Conservation (phyloP, 2,329 filamentous ascomycete species). For the Aspergillus jensenii region DNA sequence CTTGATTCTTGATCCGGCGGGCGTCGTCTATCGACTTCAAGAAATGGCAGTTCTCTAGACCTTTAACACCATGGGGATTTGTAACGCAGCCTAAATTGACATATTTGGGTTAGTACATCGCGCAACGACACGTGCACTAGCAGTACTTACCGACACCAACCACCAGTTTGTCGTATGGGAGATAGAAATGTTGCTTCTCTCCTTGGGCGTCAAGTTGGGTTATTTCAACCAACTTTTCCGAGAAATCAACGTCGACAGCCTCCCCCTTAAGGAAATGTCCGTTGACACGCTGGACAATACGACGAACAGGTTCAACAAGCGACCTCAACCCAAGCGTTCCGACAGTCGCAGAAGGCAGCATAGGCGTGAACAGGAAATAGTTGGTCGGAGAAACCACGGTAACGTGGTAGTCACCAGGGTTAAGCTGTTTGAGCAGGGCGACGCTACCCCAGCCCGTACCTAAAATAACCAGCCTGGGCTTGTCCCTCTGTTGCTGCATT, state of each 20-base stretch:
- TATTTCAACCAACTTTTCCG: constrained; percentile 84
- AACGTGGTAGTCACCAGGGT: constrained; percentile 90
- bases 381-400: constrained; percentile 93
- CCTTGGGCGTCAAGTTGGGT: constrained; percentile 70
- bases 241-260: constrained; percentile 89
- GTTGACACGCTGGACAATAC: constrained; percentile 72
- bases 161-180: constrained; percentile 96
- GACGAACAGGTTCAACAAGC: constrained; percentile 86
- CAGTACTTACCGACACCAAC: constrained; percentile 68
- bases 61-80: constrained; percentile 94
- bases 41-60: constrained; percentile 89
- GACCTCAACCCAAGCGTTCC: constrained; percentile 90
- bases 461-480: constrained; percentile 87
- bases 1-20: constrained; percentile 79
- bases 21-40: constrained; percentile 95
- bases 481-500: constrained; percentile 72
- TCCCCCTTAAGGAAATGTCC: constrained; percentile 88
- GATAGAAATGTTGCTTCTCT: constrained; percentile 78
- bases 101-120: constrained; percentile 6
- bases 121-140: background rate
- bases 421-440: constrained; percentile 83
- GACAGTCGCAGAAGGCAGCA: constrained; percentile 95
- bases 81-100: constrained; percentile 67
- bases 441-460: constrained; percentile 96
- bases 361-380: constrained; percentile 97